Evolutionary conservation across 768 basidiomycete genomes (phyloP), one percentile per base, ranked within the genome.

Genomic region (Pleurotus djamor): DNA sequence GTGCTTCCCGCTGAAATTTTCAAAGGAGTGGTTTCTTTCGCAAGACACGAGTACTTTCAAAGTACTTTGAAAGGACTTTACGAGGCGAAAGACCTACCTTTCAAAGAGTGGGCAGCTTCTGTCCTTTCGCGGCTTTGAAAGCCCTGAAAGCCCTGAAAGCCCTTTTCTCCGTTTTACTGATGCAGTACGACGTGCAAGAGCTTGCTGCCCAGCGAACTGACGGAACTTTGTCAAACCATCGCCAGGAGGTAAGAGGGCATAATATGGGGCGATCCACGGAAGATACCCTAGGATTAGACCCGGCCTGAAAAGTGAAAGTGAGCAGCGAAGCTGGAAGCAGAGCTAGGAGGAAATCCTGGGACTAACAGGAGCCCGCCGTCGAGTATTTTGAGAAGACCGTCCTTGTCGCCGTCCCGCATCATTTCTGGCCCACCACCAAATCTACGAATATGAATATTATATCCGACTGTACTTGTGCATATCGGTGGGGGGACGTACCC

Each of bases 361-460:
- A 58, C 66, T 35, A 59, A 67, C 68, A 60, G 38, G 32, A 60
- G 54, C 8, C 62, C 63, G 6, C 51, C 50, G 49, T 67, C 64
- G 41, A 69, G 59, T 43, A 63, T 59, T 3, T 35, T 21, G 50
- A 63, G 64, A 17, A 68, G 33, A 7, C 60, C 59, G 17, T 67
- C 61, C 4, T 52, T 51, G 59, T 80, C 82, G 3, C 78, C 79
- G 50, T 80, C 75, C 0, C 60, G 64, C 58, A 79, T 61, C 62
- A 77, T 68, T 47, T 75, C 73, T 7, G 72, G 72, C 3, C 72
- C 72, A 17, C 75, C 74, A 17, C 76, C 75, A 54, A 79, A 79
- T 4, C 67, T 70, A 38, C 49, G 66, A 65, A 21, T 65, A 66
- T 6, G 68, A 43, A 45, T n/a, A 63, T 21, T 57, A 59, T 33